phyloP scores from a whole-genome alignment of 768 basidiomycete genomes.

The Boletus reticulatus region DNA sequence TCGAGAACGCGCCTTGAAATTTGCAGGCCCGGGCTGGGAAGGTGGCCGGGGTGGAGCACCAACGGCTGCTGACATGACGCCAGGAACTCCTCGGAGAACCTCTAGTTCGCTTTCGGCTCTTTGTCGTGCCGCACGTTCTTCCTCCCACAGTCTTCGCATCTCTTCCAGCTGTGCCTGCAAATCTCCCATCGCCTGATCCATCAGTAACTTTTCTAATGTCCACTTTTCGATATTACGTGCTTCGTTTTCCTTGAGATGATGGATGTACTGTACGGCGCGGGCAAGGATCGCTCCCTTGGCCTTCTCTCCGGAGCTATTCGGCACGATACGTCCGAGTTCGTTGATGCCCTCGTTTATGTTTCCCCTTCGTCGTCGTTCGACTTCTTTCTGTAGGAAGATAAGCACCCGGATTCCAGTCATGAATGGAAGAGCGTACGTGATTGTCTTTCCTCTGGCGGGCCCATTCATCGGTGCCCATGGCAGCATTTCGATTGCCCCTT shows the following conservation, averaged over 20 bases:
- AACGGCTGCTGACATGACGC: not conserved
- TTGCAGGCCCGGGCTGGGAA: slow-evolving; percentile 11
- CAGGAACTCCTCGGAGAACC: slow-evolving; percentile 41
- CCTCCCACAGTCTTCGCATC: slow-evolving; percentile 77
- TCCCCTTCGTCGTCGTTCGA: slow-evolving; percentile 90
- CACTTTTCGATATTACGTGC: slow-evolving; percentile 90
- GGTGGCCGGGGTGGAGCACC: slow-evolving; percentile 16
- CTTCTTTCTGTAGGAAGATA: slow-evolving; percentile 78
- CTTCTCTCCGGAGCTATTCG: slow-evolving; percentile 82
- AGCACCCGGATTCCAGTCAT: not conserved
- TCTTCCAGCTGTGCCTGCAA: slow-evolving; percentile 82
- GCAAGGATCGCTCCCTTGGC: slow-evolving; percentile 88
- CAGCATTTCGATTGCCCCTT: slow-evolving; percentile 53
- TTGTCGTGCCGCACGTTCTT: slow-evolving; percentile 61
- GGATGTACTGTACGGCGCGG: slow-evolving; percentile 89
- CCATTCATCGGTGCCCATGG: slow-evolving; percentile 79
- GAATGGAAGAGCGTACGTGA: slow-evolving; percentile 49
- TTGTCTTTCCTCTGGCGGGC: slow-evolving; percentile 78
- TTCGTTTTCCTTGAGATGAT: slow-evolving; percentile 88
- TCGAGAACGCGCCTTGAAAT: slow-evolving; percentile 24
- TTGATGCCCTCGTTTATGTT: slow-evolving; percentile 98
- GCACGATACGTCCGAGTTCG: slow-evolving; percentile 84
- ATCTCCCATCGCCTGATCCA: slow-evolving; percentile 91
- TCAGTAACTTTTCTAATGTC: slow-evolving; percentile 88
- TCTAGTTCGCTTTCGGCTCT: slow-evolving; percentile 67